A percentile compares a stretch with the other conserved stretches of the same genome.
These are phyloP conservation scores for Paecilomyces variotii DNA, from an alignment of 2,329 filamentous ascomycete genomes.

Conservation along the genomic window DNA sequence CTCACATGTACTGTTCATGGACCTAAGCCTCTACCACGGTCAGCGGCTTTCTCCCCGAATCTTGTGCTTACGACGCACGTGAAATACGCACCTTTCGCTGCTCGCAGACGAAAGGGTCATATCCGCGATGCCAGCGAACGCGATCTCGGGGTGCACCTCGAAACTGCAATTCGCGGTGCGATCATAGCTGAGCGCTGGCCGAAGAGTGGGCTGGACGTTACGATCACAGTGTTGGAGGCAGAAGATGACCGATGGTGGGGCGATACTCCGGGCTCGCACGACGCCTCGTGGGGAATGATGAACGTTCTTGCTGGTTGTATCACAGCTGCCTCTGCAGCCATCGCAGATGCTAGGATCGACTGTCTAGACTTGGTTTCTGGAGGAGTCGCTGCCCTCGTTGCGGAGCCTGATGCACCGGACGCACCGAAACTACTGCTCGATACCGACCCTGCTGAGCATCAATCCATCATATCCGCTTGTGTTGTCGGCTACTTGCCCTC, in stretches of 20 bases:
- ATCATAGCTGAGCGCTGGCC: slow-evolving; percentile 94
- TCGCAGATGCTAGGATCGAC: slow-evolving; percentile 92
- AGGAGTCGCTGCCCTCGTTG: slow-evolving; percentile 75
- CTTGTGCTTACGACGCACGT: slow-evolving; percentile 87
- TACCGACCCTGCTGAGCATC: slow-evolving; percentile 73
- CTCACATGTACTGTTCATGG: slow-evolving; percentile 90
- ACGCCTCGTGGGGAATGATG: slow-evolving; percentile 78
- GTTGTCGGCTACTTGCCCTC: slow-evolving; percentile 82
- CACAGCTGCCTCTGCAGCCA: slow-evolving; percentile 83
- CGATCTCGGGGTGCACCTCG: slow-evolving; percentile 82
- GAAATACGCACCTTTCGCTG: slow-evolving; percentile 94
- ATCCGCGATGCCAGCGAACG: slow-evolving; percentile 77
- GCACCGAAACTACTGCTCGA: slow-evolving; percentile 54
- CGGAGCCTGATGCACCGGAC: slow-evolving; percentile 19
- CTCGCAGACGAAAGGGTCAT: slow-evolving; percentile 72
- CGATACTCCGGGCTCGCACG: slow-evolving; percentile 41
- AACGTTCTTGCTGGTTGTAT: slow-evolving; percentile 86
- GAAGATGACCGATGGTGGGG: slow-evolving; percentile 71
- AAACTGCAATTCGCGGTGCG: slow-evolving; percentile 80
- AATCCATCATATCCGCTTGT: slow-evolving; percentile 69
- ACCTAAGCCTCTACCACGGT: slow-evolving; percentile 80
- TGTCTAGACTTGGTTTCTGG: slow-evolving; percentile 86
- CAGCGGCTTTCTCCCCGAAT: slow-evolving; percentile 84
- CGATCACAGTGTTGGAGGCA: slow-evolving; percentile 86
- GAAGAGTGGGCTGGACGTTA: slow-evolving; percentile 95